Percentiles rank a stretch among this genome's conserved stretches.
phyloP scores from a whole-genome alignment of 2,329 filamentous ascomycete species.

The Scedosporium aurantiacum region DNA sequence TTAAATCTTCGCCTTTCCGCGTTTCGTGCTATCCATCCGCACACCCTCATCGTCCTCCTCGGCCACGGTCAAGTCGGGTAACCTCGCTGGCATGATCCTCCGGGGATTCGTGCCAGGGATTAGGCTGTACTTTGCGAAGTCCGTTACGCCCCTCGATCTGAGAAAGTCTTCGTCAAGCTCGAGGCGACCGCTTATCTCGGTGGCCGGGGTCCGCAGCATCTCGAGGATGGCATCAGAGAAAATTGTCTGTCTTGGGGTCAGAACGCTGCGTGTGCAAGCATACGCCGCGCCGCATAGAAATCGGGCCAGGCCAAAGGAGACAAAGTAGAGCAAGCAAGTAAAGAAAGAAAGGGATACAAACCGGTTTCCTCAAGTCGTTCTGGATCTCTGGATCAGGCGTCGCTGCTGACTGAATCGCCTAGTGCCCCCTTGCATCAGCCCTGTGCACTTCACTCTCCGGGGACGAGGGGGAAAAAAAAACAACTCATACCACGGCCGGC shows the following conservation, averaged over 20 bases:
- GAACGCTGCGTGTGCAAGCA: too few species aligned
- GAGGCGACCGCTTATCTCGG: conserved; percentile 58
- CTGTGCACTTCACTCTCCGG: neutral
- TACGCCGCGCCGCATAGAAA: too few species aligned
- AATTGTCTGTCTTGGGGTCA: conserved; percentile 30
- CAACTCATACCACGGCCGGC: conserved; percentile 56
- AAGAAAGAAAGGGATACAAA: neutral
- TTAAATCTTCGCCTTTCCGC: conserved; percentile 26
- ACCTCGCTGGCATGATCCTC: conserved; percentile 62
- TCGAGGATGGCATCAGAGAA: conserved; percentile 72
- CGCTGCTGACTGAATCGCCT: conserved; percentile 63
- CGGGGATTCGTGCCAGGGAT: conserved; percentile 52
- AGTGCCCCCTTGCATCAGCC: neutral
- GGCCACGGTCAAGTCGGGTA: conserved; percentile 60
- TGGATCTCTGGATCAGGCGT: conserved; percentile 32
- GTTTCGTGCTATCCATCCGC: conserved; percentile 52
- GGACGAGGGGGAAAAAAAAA: neutral
- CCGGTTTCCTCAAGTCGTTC: conserved; percentile 19
- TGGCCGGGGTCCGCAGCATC: conserved; percentile 51
- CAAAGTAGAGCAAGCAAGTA: neutral
- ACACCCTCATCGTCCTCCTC: conserved; percentile 75
- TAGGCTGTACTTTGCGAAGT: conserved; percentile 66
- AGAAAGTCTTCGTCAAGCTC: conserved; percentile 76
- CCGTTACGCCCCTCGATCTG: conserved; percentile 48
- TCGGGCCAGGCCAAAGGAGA: neutral